Base-by-base conservation (phyloP, 2,329 filamentous ascomycete genomes). In the Stagonosporopsis rhizophila region DNA sequence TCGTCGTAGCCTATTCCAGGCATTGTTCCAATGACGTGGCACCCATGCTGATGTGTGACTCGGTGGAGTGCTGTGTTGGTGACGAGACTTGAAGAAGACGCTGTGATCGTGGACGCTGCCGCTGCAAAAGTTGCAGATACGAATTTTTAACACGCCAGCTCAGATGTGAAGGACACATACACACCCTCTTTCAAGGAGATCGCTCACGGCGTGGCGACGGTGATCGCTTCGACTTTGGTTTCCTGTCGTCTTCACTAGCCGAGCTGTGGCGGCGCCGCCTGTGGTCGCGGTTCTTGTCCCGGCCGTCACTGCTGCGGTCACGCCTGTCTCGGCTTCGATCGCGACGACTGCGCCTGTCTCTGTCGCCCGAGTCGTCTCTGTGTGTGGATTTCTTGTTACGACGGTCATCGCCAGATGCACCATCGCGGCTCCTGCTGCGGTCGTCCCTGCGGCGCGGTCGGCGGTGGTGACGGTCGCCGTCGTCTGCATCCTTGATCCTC, bases 401-500 rank as follows among this genome's bases (percentile, higher is more conserved):
- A 6, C 46, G 56, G 8, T 62, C 60, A 5, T 60, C 58, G n/a
- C 62, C 56, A 19, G 50, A 56, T n/a, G 44, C 56, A 4, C 44
- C 50, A 19, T 63, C 59, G 4, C 58, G 62, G 44, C 62, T 67
- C 30, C 48, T 61, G 20, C 61, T 67, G 28, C 55, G 57, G 17
- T 46, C 34, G 23, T 60, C 55, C 22, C 40, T 60, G 25, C 44
- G 63, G 6, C 63, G 59, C 11, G 65, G 59, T 32, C 48, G 60
- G 23, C 51, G 46, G 2, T 56, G 58, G 4, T 47, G 55, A 17
- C 40, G 58, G 19, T 57, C 45, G 14, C 58, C 55, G 11, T 66
- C 56, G 37, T 58, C 61, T 5, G 17, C 41, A 17, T 68, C 60
- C 45, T 67, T 71, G 50, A 70, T 66, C 17, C 56, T 59, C 40